phyloP scores from a whole-genome alignment of 352 stramenopile genomes.

The Thalassiosira mediterranea region DNA sequence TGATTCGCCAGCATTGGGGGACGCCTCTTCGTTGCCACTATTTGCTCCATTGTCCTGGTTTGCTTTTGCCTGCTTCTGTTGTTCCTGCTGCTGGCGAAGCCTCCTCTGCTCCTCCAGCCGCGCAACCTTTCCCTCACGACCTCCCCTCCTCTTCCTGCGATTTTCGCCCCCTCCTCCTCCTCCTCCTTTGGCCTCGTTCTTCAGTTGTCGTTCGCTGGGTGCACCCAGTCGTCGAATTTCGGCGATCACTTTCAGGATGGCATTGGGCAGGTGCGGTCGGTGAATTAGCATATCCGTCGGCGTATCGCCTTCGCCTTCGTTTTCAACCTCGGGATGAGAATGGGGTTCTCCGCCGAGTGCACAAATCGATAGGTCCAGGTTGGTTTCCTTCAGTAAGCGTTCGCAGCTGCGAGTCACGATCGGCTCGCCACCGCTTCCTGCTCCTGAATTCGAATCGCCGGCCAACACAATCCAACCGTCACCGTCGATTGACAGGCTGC shows the following conservation, averaged over 20 bases:
- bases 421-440: neutral
- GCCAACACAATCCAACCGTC: slow-evolving; percentile 37
- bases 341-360: no score
- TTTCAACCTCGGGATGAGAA: neutral
- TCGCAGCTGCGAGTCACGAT: slow-evolving; percentile 29
- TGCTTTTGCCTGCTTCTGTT: slow-evolving; percentile 15
- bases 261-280: slow-evolving; percentile 3
- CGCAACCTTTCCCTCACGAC: slow-evolving; percentile 6
- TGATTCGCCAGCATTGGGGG: neutral
- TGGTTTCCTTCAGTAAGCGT: slow-evolving; percentile 14
- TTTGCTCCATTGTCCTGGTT: neutral
- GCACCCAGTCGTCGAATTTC: slow-evolving; percentile 35
- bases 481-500: slow-evolving; percentile 30
- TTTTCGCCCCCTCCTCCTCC: neutral
- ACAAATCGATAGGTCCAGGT: slow-evolving; percentile 22
- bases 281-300: slow-evolving; percentile 19
- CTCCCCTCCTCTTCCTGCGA: no score
- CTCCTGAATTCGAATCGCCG: neutral
- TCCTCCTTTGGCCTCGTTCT: neutral
- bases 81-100: slow-evolving; percentile 27
- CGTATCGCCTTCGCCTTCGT: neutral
- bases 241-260: slow-evolving; percentile 13
- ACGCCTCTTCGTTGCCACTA: neutral
- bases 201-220: slow-evolving; percentile 5
- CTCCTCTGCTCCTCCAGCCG: slow-evolving; percentile 41